Conservation (phyloP, 495 filamentous ascomycete genomes). For the Collariella sp. region DNA sequence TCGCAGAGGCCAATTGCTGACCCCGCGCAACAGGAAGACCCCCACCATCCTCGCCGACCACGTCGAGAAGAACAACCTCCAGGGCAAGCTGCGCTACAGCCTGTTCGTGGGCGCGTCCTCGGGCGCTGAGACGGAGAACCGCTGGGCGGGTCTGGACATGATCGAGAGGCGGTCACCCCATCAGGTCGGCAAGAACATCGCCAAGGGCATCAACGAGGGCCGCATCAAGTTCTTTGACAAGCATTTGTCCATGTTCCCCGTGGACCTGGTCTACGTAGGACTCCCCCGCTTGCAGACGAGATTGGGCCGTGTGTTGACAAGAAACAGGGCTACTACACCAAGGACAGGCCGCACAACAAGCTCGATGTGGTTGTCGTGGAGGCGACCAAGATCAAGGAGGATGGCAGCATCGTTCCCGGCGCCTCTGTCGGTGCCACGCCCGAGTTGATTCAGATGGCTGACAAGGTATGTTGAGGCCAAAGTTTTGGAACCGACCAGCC, state of each 20-base stretch:
- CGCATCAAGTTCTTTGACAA: slow-evolving; percentile 91
- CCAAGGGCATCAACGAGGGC: slow-evolving; percentile 84
- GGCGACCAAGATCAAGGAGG: slow-evolving; percentile 83
- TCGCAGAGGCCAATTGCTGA: slow-evolving; percentile 5
- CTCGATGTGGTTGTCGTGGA: slow-evolving; percentile 83
- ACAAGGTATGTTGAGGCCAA: slow-evolving; percentile 65
- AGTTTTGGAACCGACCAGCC: too few species aligned
- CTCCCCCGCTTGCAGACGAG: not conserved
- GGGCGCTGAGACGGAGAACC: slow-evolving; percentile 84
- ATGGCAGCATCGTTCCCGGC: slow-evolving; percentile 83
- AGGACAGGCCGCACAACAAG: slow-evolving; percentile 61
- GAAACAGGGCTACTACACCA: slow-evolving; percentile 61
- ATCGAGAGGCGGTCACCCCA: slow-evolving; percentile 78
- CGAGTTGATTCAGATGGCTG: slow-evolving; percentile 80
- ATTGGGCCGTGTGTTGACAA: not conserved
- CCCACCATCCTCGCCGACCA: slow-evolving; percentile 80
- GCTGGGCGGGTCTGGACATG: slow-evolving; percentile 82
- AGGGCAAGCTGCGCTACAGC: slow-evolving; percentile 75
- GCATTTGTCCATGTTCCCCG: slow-evolving; percentile 87
- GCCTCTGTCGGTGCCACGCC: slow-evolving; percentile 80
- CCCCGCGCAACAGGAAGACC: slow-evolving; percentile 51
- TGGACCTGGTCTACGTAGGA: slow-evolving; percentile 63
- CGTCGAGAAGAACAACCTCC: slow-evolving; percentile 78
- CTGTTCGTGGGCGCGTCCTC: slow-evolving; percentile 85
- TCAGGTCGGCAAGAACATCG: slow-evolving; percentile 85